Evolutionary conservation across 345 rosid genomes (phyloP), one percentile per base, ranked within the genome.

Genomic region (Kandelia obovata): DNA sequence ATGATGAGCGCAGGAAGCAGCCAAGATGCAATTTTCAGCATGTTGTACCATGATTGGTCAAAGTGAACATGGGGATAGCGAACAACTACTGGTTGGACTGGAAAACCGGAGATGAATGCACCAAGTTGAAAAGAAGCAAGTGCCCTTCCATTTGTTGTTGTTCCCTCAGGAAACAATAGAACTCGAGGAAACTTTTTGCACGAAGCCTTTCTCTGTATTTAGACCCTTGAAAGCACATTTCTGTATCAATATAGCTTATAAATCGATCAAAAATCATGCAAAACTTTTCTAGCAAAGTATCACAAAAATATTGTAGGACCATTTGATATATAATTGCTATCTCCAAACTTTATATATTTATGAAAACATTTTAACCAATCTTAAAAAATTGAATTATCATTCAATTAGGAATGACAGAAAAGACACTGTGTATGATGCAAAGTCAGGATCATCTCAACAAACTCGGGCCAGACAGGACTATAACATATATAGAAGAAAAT

Each of bases 51-150:
- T 51, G 97, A 95, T 77, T 95, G 99, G 74, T 95, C 99, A 58
- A 95, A 95, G 81, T 95, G 99, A 53, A 95, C 87, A 84, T 90
- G 93, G 21, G 99, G 99, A 85, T 92, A 95, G 28, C 91, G 97
- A 31, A 95, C 92, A 31, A 95, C 67, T 7, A 95, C 84, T 66
- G 97, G 99, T 82, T 95, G 97, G 72, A 95, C 84, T 6, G 96
- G 89, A 57, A 69, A 85, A 62, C 92, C 82, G 64, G 97, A 96
- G 71, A 95, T 85, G 79, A 95, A 95, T 60, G 99, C 99, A 51
- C 99, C 99, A 3, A 92, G 96, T 86, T 95, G 97, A 72, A 95
- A 95, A 17, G 97, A 88, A 63, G 92, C 87, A 62, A 95, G 66
- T 71, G 73, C 87, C 81, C 68, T 88, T 69, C 99, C 99, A 75